A percentile compares a stretch with the other conserved stretches of the same genome.
Evolutionary conservation across 495 filamentous ascomycete genomes (phyloP).

Genomic region (Trichoderma asperelloides): DNA sequence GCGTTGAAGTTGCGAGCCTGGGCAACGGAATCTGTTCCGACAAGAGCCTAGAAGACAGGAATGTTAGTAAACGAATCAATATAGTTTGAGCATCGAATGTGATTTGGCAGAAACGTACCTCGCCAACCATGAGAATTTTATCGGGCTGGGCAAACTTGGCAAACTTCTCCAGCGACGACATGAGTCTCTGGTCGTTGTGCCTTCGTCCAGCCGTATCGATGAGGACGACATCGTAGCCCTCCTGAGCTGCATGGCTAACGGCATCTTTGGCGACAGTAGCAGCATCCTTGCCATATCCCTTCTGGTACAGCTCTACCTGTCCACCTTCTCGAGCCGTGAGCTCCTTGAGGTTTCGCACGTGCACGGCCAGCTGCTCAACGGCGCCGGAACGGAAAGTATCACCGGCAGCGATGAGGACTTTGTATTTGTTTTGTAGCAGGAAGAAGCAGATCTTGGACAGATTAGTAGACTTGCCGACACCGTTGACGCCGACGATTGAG

Average conservation of each 20-base stretch:
- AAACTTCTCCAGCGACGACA: slow-evolving; percentile 94
- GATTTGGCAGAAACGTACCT: slow-evolving; percentile 36
- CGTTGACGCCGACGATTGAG: slow-evolving; percentile 95
- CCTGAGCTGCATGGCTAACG: slow-evolving; percentile 62
- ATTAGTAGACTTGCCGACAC: slow-evolving; percentile 95
- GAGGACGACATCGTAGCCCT: slow-evolving; percentile 84
- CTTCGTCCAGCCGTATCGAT: slow-evolving; percentile 93
- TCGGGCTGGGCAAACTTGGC: slow-evolving; percentile 90
- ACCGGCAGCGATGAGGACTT: slow-evolving; percentile 89
- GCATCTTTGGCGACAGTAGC: slow-evolving; percentile 93
- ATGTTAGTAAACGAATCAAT: background rate
- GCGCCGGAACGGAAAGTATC: slow-evolving; percentile 97
- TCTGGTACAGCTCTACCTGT: slow-evolving; percentile 82
- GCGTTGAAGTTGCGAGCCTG: slow-evolving; percentile 94
- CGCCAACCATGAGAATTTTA: slow-evolving; percentile 98
- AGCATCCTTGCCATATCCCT: slow-evolving; percentile 95
- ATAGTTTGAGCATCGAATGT: background rate
- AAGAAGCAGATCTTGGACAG: slow-evolving; percentile 96
- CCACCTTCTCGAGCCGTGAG: slow-evolving; percentile 74
- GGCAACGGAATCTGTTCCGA: slow-evolving; percentile 87
- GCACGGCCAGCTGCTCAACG: slow-evolving; percentile 92
- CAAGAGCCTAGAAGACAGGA: slow-evolving; percentile 53
- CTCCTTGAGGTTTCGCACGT: slow-evolving; percentile 84
- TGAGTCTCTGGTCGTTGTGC: slow-evolving; percentile 90
- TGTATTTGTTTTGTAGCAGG: slow-evolving; percentile 90